phyloP scores from a whole-genome alignment of 2,329 filamentous ascomycete genomes.

The Hawksworthiomyces lignivorus region DNA sequence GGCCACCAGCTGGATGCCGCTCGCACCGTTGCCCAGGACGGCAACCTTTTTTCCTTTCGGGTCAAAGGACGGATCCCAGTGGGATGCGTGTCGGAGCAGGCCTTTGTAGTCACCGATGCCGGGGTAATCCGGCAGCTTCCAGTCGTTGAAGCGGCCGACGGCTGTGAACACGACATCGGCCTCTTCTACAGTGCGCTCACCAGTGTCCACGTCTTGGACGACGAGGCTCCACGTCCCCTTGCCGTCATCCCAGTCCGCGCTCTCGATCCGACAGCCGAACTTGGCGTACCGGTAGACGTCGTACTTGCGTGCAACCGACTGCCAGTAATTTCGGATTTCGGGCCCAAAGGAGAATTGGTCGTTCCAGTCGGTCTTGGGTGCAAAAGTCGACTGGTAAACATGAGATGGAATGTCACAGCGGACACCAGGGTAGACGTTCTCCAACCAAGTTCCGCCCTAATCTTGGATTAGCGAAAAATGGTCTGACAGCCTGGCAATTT shows the following conservation, averaged over 20 bases:
- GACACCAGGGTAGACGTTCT: conserved; percentile 24
- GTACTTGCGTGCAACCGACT: conserved; percentile 53
- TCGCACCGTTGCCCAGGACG: conserved; percentile 49
- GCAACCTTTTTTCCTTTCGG: conserved; percentile 39
- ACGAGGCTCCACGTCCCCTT: conserved; percentile 49
- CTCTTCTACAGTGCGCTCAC: conserved; percentile 30
- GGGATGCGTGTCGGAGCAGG: conserved; percentile 44
- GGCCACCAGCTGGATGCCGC: conserved; percentile 40
- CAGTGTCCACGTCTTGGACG: conserved; percentile 30
- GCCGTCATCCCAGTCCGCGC: conserved; percentile 46
- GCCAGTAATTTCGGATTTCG: conserved; percentile 63
- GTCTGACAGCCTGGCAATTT: too few species aligned
- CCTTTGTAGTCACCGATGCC: conserved; percentile 46
- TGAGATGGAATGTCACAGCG: conserved; percentile 62
- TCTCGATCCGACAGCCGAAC: conserved; percentile 47
- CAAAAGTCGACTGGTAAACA: conserved; percentile 62
- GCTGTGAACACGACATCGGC: conserved; percentile 56
- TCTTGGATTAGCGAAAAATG: background rate
- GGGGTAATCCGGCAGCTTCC: conserved; percentile 43
- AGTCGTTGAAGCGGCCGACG: conserved; percentile 52
- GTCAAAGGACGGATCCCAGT: conserved; percentile 45
- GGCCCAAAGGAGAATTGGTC: conserved; percentile 59
- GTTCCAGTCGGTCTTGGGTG: conserved; percentile 60
- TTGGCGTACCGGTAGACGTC: conserved; percentile 53
- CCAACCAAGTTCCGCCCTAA: conserved; percentile 26